phyloP scores from a whole-genome alignment of 2,329 filamentous ascomycete species.

The Clonostachys solani region DNA sequence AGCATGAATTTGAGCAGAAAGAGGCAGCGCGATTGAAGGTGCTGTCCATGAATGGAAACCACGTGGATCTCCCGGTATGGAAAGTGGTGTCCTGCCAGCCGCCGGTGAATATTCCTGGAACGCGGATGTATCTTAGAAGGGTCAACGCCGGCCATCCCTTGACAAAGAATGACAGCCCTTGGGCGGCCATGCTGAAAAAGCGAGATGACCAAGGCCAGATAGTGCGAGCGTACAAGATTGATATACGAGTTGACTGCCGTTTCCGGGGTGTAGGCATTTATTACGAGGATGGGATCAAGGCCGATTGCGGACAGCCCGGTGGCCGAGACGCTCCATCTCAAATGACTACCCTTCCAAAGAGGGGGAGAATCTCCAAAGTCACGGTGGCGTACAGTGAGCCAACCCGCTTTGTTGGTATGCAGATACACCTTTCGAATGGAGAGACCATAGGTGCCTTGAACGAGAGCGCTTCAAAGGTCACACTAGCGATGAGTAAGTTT shows the following conservation, averaged over 20 bases:
- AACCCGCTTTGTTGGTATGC: slow-evolving; percentile 8
- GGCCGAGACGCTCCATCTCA: slow-evolving; percentile 11
- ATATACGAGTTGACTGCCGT: slow-evolving; percentile 34
- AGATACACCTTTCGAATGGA: slow-evolving; percentile 12
- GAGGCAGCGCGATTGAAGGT: slow-evolving; percentile 21
- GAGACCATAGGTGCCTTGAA: slow-evolving; percentile 11
- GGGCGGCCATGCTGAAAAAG: slow-evolving; percentile 24
- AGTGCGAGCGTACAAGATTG: slow-evolving; percentile 32
- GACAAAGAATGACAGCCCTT: slow-evolving; percentile 12
- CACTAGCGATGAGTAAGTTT: no score
- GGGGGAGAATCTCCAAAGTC: slow-evolving; percentile 18
- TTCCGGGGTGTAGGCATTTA: slow-evolving; percentile 40
- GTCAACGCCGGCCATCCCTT: slow-evolving; percentile 18
- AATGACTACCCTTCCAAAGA: slow-evolving; percentile 13
- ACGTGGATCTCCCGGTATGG: slow-evolving; percentile 24
- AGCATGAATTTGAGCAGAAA: no score
- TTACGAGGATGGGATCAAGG: slow-evolving; percentile 34
- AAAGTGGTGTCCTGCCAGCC: slow-evolving; percentile 18
- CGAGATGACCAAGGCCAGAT: slow-evolving; percentile 19
- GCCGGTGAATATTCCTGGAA: slow-evolving; percentile 31
- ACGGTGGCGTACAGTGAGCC: no score
- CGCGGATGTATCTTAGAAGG: slow-evolving; percentile 28
- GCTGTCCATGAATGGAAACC: slow-evolving; percentile 34
- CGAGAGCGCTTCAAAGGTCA: neutral
- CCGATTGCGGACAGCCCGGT: slow-evolving; percentile 31